Evolutionary conservation across 1,284 basidiomycete species (phyloP), one percentile per base, ranked within the genome.

Genomic region (Apiotrichum montevideense): DNA sequence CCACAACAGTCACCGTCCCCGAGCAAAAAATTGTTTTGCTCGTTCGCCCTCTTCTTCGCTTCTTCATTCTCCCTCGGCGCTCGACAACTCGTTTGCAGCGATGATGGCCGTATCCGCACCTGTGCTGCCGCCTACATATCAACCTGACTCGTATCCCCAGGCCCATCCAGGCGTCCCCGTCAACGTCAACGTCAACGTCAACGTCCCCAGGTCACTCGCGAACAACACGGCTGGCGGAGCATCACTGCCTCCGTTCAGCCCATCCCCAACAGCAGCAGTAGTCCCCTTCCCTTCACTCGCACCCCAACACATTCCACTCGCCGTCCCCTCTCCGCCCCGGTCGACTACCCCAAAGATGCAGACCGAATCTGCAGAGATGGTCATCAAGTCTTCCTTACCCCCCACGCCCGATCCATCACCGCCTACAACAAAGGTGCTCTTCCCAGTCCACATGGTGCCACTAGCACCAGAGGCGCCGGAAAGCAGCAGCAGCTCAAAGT

Each of bases 351-450:
- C 50, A 35, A 45, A 52, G 43, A 49, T 50, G n/a, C 39, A 21
- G 21, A 21, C 21, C 15, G 21, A 44, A 10, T 15, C 35, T 15
- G 40, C 50, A 33, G 50, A 51, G 46, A 34, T 54, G 44, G 21
- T 67, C 61, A 58, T 65, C 66, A 50, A 59, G 51, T 45, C 58
- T 2, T 45, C 51, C 29, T 54, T 70, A 9, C 68, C 68, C 2
- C 66, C 66, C 2, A 70, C 67, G 3, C 67, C 68, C 3, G 68
- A 70, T 33, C 66, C 69, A 5, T 68, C 65, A 6, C 67, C 67
- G 6, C 56, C 58, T 5, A 57, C 59, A 47, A 57, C 52, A 46
- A 67, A 65, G 35, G 51, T 61, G 1, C 53, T 62, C n/a, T 65
- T 63, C 45, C 61, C 69, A 1, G 58, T 63, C n/a, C 55, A 61